Evolutionary conservation across 257 asterid genomes (phyloP), one percentile per base, ranked within the genome.

Genomic region (Salvia hispanica): DNA sequence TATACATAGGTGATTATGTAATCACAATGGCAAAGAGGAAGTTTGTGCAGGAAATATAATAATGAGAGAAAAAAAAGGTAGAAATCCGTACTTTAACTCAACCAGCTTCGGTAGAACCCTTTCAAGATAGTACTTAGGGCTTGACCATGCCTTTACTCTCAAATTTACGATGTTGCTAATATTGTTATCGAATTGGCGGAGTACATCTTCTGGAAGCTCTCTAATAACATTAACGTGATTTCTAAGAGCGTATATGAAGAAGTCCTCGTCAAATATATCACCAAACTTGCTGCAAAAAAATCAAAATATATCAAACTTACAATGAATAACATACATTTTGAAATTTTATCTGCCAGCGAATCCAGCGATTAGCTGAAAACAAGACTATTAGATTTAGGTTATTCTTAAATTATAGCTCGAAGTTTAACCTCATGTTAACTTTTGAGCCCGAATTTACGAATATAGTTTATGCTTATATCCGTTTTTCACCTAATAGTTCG

Each of bases 101-200:
- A 82, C 37, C 58, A 94, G 85, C 86, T 84, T 91, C 3, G 97
- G 99, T 21, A 94, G 86, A 78, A 94, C 99, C 81, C 84, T 94
- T n/a, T 81, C 79, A 16, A 88, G 86, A 80, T 94, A 94, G 80
- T 85, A 81, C 14, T 79, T 67, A 2, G 99, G 86, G 69, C 96
- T 94, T 10, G 97, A 94, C 99, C 99, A 94, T 59, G 81, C 99
- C 77, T 94, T 94, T 37, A 94, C 95, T 70, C 99, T 83, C 82
- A 94, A 84, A 77, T 94, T 94, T 67, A 91, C 90, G 31, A 94
- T 88, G 81, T 78, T 94, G 89, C 96, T 88, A 65, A 88, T 86
- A 51, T 94, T 91, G 71, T 91, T 72, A 74, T 88, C 93, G 43
- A 86, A 94, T 46, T 71, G 83, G 78, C 81, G 84, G 59, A 94